Percentiles rank a stretch among this genome's conserved stretches.
Evolutionary conservation across 179 eudicot species (phyloP).

Genomic region (Beta corolliflora): DNA sequence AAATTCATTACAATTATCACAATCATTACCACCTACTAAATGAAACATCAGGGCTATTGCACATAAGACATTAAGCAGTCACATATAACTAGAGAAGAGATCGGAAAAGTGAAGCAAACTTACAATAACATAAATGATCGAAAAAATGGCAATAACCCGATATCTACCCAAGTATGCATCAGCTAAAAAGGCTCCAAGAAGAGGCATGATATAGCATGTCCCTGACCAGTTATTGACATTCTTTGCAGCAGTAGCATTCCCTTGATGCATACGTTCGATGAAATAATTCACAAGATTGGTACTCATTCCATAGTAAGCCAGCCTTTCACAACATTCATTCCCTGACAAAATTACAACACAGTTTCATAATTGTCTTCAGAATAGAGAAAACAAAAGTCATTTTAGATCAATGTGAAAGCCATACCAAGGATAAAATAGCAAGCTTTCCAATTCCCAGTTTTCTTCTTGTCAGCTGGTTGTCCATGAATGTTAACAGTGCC

Average conservation of each 20-base stretch:
- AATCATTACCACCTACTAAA: too few relatives aligned
- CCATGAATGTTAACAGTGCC: constrained; percentile 42
- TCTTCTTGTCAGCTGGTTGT: constrained; percentile 42
- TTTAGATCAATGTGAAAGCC: background rate
- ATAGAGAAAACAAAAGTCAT: background rate
- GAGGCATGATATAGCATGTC: constrained; percentile 62
- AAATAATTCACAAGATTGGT: constrained; percentile 63
- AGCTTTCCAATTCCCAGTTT: constrained; percentile 54
- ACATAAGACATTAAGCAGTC: background rate
- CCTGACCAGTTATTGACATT: constrained; percentile 73
- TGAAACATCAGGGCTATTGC: too few relatives aligned
- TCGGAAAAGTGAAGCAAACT: constrained; percentile 18
- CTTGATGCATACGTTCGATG: constrained; percentile 37
- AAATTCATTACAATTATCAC: too few relatives aligned
- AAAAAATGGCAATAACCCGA: constrained; percentile 63
- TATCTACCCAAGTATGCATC: constrained; percentile 75
- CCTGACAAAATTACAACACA: constrained; percentile 32
- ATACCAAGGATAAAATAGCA: constrained; percentile 49
- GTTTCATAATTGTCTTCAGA: background rate
- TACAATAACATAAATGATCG: constrained; percentile 60
- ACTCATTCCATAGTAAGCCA: constrained; percentile 73
- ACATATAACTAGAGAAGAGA: background rate
- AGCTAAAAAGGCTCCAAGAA: constrained; percentile 72
- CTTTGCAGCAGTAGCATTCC: constrained; percentile 48
- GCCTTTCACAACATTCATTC: constrained; percentile 67